phyloP scores from a whole-genome alignment of 345 rosid species.

The Corchorus capsularis region DNA sequence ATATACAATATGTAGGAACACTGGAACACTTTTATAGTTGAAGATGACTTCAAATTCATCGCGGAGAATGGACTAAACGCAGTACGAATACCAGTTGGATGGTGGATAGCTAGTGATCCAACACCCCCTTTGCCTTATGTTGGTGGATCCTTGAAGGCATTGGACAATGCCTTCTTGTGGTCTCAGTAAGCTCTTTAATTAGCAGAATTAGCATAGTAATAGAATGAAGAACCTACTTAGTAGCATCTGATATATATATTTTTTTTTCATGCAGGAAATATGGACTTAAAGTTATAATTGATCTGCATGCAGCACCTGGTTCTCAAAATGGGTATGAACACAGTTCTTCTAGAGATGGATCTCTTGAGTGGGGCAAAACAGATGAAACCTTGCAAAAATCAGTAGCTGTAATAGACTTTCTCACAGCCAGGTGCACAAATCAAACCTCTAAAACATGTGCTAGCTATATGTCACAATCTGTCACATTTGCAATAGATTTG shows the following conservation, averaged over 20 bases:
- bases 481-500: neutral
- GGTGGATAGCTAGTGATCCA: constrained; percentile 69
- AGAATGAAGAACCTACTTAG: neutral
- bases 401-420: constrained; percentile 48
- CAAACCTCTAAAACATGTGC: neutral
- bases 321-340: constrained; percentile 61
- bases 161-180: constrained; percentile 64
- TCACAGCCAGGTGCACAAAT: constrained; percentile 39
- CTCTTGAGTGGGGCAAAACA: constrained; percentile 38
- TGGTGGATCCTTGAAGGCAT: constrained; percentile 53
- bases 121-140: constrained; percentile 54
- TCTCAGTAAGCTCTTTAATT: constrained; percentile 42
- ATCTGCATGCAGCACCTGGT: constrained; percentile 64
- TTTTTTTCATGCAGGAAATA: constrained; percentile 40
- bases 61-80: constrained; percentile 46
- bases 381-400: constrained; percentile 45
- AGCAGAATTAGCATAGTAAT: neutral
- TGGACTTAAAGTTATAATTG: constrained; percentile 42
- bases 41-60: constrained; percentile 60
- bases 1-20: constrained; percentile 45
- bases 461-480: neutral
- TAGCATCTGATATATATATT: constrained; percentile 18
- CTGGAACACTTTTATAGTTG: constrained; percentile 58
- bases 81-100: constrained; percentile 64
- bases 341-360: constrained; percentile 59